Evolutionary conservation across 164 flowering plant species (phyloP).

Genomic region (Dillenia turbinata): DNA sequence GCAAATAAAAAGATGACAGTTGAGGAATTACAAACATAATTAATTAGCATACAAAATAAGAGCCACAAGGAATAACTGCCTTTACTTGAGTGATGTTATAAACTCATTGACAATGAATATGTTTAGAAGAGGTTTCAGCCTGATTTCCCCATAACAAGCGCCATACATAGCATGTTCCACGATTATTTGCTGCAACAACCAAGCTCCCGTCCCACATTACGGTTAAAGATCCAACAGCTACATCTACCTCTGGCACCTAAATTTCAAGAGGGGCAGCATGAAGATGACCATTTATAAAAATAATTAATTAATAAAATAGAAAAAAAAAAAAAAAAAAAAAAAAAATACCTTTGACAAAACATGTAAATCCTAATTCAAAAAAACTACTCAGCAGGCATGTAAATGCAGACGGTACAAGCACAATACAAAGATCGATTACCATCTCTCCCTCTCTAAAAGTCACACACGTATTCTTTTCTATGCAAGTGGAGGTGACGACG

Average conservation of each 20-base stretch:
- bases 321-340: neutral
- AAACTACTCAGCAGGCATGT: too few species aligned
- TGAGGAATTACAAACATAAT: too few species aligned
- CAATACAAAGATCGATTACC: too few species aligned
- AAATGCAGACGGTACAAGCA: too few species aligned
- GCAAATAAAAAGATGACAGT: neutral
- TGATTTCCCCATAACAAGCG: constrained; percentile 84
- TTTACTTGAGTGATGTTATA: constrained; percentile 1
- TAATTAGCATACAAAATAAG: too few species aligned
- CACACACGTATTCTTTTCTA: too few species aligned
- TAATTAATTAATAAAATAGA: too few species aligned
- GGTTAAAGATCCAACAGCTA: constrained; percentile 89
- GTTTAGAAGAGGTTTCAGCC: constrained; percentile 21
- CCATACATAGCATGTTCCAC: constrained; percentile 97
- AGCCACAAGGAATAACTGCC: neutral
- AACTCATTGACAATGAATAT: constrained; percentile 3
- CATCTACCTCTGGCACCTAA: constrained; percentile 98
- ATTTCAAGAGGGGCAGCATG: neutral
- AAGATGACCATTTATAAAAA: neutral
- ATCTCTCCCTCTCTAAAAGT: too few species aligned
- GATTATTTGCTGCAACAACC: constrained; percentile 96
- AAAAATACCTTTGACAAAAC: too few species aligned
- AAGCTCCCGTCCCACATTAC: constrained; percentile 99
- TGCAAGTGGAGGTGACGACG: too few species aligned
- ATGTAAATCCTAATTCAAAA: too few species aligned